A percentile compares a stretch with the other conserved stretches of the same genome.
Conservation (phyloP, 2,329 filamentous ascomycete species). For the Didymella arachidicola region DNA sequence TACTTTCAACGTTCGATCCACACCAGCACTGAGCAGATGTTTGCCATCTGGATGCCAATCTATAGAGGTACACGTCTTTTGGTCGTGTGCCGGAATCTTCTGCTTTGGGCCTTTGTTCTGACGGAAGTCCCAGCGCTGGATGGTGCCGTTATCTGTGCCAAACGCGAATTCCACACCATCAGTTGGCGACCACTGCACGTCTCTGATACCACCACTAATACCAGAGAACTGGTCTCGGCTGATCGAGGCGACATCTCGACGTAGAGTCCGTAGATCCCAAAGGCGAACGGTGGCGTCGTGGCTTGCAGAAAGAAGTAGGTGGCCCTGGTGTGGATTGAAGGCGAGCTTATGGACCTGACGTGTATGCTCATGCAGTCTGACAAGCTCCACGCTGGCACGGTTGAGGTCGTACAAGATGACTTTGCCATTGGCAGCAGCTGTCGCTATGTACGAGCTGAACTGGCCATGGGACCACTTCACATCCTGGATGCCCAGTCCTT, state of each 20-base stretch:
- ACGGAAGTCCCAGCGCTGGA: conserved; percentile 71
- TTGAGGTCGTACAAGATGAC: conserved; percentile 71
- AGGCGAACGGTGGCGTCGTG: conserved; percentile 70
- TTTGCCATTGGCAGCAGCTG: conserved; percentile 70
- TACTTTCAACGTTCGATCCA: conserved; percentile 68
- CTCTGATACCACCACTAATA: conserved; percentile 67
- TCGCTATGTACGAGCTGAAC: conserved; percentile 67
- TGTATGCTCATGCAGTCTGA: conserved; percentile 69
- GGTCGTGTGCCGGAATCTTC: conserved; percentile 67
- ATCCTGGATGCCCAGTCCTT: conserved; percentile 69
- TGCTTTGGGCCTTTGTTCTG: conserved; percentile 64
- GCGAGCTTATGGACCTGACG: conserved; percentile 71
- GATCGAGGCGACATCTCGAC: conserved; percentile 59
- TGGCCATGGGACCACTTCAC: conserved; percentile 72
- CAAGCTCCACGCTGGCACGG: conserved; percentile 66
- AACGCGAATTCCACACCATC: conserved; percentile 70
- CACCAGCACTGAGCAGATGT: conserved; percentile 68
- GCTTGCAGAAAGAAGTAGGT: conserved; percentile 68
- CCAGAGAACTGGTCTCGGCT: conserved; percentile 64
- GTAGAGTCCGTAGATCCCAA: conserved; percentile 68
- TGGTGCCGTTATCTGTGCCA: conserved; percentile 68
- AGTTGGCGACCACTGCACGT: conserved; percentile 70
- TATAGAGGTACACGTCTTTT: conserved; percentile 65
- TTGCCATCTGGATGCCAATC: conserved; percentile 74
- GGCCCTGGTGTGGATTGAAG: conserved; percentile 69